Evolutionary conservation across 2,329 filamentous ascomycete genomes (phyloP), one percentile per base, ranked within the genome.

Genomic region (Fusarium bulbicola): DNA sequence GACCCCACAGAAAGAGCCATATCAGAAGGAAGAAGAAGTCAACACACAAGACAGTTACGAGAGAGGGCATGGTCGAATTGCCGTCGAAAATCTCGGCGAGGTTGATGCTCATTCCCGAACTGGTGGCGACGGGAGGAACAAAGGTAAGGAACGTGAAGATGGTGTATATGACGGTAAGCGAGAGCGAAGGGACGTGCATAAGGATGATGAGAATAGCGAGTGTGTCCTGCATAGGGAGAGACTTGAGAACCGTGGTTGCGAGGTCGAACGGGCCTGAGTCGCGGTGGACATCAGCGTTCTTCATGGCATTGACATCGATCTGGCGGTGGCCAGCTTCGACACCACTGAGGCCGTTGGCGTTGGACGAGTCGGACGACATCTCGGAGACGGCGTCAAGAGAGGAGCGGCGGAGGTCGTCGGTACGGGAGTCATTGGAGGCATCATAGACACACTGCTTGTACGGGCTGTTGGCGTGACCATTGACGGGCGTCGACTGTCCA

Each of bases 181-280:
- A 91, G 78, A 95, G 92, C 28, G 95, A 94, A 36, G 95, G 95
- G 15, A 98, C 90, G 81, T 97, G 95, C 83, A 98, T 93, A 75
- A 98, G 90, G 78, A 98, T 93, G 83, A 98, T 97, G 81, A 98
- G 91, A 79, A 98, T 97, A 80, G 95, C 95, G 83, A 98, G 94
- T 69, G 95, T 97, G 84, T 98, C 95, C 84, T 94, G 93, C 80
- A 97, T 91, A 60, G 95, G 95, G 78, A 95, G 95, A 59, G 95
- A 94, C 78, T 91, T 91, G 81, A 98, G 90, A 77, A 98, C 95
- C 62, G 95, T 97, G 76, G 93, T 89, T 72, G 93, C 92, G 74
- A 97, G 87, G 77, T 93, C 91, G 75, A 97, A 84, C 53, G 93
- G 90, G 66, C 92, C 92, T 61, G 91, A 86, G 80, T 92, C 90